Percentiles rank a stretch among this genome's conserved stretches.
These are phyloP conservation scores for Hypoxylon trugodes DNA, from an alignment of 495 filamentous ascomycete genomes.

Conservation along the genomic window DNA sequence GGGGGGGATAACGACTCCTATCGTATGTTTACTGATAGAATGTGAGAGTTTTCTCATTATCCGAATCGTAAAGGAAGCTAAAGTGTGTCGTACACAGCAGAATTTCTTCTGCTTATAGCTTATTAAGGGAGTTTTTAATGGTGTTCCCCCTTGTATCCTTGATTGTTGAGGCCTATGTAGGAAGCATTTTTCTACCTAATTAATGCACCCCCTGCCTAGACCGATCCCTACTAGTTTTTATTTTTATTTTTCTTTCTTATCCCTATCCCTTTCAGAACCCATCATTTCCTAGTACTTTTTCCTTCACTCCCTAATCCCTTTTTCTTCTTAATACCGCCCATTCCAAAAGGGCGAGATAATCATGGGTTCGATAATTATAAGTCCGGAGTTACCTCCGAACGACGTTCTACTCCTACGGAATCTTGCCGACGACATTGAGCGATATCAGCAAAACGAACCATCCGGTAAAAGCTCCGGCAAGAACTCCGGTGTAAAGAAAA, in stretches of 20 bases:
- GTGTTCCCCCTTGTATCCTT: background rate
- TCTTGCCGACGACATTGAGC: constrained; percentile 50
- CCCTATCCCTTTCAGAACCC: constrained; percentile 14
- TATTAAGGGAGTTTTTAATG: background rate
- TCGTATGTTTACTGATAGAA: background rate
- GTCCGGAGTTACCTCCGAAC: constrained; percentile 58
- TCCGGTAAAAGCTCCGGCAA: constrained; percentile 7
- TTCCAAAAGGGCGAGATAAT: constrained; percentile 23
- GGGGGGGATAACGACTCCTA: constrained; percentile 5
- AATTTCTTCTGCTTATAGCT: background rate
- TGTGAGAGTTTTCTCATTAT: too few species aligned
- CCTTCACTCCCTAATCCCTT: background rate
- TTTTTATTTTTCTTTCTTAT: background rate
- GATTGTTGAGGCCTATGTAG: background rate
- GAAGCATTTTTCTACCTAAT: constrained; percentile 6
- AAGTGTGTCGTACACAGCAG: too few species aligned
- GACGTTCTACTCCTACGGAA: constrained; percentile 61
- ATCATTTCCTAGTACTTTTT: background rate
- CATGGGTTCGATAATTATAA: constrained; percentile 46
- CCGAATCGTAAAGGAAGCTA: background rate
- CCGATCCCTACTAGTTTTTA: constrained; percentile 2
- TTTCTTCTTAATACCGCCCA: too few species aligned
- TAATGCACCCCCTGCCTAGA: constrained; percentile 30
- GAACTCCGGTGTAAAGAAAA: constrained; percentile 3
- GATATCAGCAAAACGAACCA: constrained; percentile 14